Evolutionary conservation across 208 protist species (phyloP), one percentile per base, ranked within the genome.

Genomic region (Herpetomonas samuelpessoai): DNA sequence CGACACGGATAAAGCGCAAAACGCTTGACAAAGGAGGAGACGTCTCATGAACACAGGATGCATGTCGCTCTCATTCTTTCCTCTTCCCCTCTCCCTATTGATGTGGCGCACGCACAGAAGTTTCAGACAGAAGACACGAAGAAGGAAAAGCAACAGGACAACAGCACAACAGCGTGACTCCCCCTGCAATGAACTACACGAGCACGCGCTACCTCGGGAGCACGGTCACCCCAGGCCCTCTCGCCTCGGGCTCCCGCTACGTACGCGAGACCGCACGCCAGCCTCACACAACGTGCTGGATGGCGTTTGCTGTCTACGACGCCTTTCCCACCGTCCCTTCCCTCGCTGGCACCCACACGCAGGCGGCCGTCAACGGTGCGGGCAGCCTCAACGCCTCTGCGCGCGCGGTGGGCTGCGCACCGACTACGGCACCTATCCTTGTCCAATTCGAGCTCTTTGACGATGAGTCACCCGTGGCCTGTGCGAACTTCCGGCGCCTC

Each of bases 391-490:
- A 81, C 35, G 54, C 57, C 14, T 82, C 81, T n/a, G 83, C 79
- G 12, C 54, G 47, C n/a, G 72, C 71, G 18, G 79, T 81, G 10
- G 80, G 78, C n/a, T 28, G 66, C 0, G 68, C 76, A 0, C 30
- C 65, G 22, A 49, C 60, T 19, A 19, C 49, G 6, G 57, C 53
- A 16, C 27, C 91, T n/a, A 19, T 61, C 16, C 66, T 7, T 6
- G 28, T 95, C 6, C 52, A 83, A 52, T 82, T 95, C 56, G 88
- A 95, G 54, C 71, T 95, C 4, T 95, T 90, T 63, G 81, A 89
- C 50, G 80, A 92, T 56, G 85, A 91, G 57, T 80, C 74, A 25
- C 88, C 88, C 19, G 78, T 79, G 48, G 74, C 87, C 21, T 90
- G 79, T 62, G 83, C 71, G 12, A 92, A 95, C 65, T 95, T 95